Evolutionary conservation across 331 rosid genomes (phyloP), one percentile per base, ranked within the genome.

Genomic region (Telfairia occidentalis): DNA sequence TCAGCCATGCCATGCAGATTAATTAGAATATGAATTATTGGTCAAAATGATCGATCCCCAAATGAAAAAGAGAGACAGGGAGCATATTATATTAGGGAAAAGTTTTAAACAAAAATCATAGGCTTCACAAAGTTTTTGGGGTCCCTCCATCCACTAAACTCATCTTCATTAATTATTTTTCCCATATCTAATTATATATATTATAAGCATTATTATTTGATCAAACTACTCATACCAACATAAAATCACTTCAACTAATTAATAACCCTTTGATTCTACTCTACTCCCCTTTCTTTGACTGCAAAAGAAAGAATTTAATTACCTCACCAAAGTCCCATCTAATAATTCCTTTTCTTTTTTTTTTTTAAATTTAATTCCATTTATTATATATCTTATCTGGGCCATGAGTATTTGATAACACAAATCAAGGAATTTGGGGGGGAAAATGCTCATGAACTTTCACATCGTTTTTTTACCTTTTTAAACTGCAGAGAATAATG

Each of bases 81-180:
- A 80, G 96, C 91, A 90, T 84, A 90, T 84, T 84, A 90, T 84
- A 90, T 84, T 84, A 80, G 71, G 90, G 82, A 88, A 87, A 88
- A 84, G 83, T 59, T 80, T 46, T 11, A 49, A 42, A 54, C 29
- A 63, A 48, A 79, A 60, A 77, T 23, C 57, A 59, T 19, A 66
- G 79, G 84, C 76, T 85, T 82, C 77, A 75, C 63, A 50, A 50
- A 49, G 43, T 45, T 15, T 35, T 46, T 28, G 32, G 73, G 91
- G 90, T 43, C 90, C 96, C 92, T 75, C 87, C 81, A 84, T 84
- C 83, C 89, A 90, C 92, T 83, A 76, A 83, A 75, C 86, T 80
- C 48, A 64, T 72, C 77, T 55, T 81, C 66, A 79, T 83, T 79
- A 5, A 79, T 83, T 79, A 5, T 19, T 23, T 54, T 54, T 1